Evolutionary conservation across 2,329 filamentous ascomycete species (phyloP).

Genomic region (Colletotrichum sp.): DNA sequence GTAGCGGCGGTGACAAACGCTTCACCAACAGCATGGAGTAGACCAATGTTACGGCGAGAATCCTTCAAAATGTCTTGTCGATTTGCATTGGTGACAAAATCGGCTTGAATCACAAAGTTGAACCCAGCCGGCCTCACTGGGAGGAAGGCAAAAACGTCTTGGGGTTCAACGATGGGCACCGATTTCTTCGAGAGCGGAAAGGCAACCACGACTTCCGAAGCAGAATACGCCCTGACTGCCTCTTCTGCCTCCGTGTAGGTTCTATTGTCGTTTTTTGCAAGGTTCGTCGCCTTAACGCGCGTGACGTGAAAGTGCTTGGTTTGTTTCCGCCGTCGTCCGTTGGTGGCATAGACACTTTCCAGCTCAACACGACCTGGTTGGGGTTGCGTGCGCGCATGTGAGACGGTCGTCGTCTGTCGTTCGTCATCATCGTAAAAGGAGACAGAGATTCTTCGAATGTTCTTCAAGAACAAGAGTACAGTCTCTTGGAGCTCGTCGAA

Average conservation of each 20-base stretch:
- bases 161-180: constrained; percentile 39
- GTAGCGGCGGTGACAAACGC: neutral
- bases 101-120: constrained; percentile 55
- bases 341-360: neutral
- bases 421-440: neutral
- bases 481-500: neutral
- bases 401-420: fast-evolving
- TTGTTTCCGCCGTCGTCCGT: fast-evolving
- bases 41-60: neutral
- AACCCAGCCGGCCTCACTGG: constrained; percentile 35
- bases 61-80: constrained; percentile 43
- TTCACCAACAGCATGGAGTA: neutral
- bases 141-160: constrained; percentile 37
- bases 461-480: neutral
- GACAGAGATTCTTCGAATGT: neutral
- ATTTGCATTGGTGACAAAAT: constrained; percentile 52
- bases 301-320: neutral
- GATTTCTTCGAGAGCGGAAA: constrained; percentile 44
- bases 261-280: neutral
- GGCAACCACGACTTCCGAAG: constrained; percentile 41
- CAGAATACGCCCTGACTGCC: constrained; percentile 21
- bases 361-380: neutral
- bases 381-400: neutral
- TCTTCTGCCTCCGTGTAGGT: constrained; percentile 30
- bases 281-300: neutral